Evolutionary conservation across 176 grass and related monocot genomes (phyloP).

Genomic region (Rhipidocladum racemiflorum): DNA sequence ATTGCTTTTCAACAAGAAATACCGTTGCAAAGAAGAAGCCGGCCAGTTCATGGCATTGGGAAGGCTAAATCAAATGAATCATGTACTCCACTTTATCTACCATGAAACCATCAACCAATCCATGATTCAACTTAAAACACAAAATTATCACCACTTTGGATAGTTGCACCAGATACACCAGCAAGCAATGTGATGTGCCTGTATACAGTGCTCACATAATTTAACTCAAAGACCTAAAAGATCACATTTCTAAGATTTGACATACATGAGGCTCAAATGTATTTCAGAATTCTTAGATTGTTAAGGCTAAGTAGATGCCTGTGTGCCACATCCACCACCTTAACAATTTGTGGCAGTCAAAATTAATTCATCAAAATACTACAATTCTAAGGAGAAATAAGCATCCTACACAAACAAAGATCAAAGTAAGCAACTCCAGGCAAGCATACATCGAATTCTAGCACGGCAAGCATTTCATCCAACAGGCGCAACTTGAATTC

Average conservation of each 20-base stretch:
- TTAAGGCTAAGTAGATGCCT: background rate
- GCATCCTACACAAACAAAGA: background rate
- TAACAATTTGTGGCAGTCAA: background rate
- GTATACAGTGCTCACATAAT: background rate
- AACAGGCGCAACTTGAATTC: background rate
- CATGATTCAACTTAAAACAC: background rate
- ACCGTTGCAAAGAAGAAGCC: background rate
- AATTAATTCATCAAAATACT: background rate
- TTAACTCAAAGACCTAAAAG: background rate
- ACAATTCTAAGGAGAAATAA: background rate
- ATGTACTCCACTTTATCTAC: background rate
- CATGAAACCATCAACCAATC: background rate
- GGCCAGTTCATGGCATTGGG: background rate
- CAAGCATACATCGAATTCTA: background rate
- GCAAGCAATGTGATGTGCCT: background rate
- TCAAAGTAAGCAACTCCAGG: background rate
- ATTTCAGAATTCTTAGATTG: background rate
- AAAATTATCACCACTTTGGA: background rate
- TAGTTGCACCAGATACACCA: background rate
- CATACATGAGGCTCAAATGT: background rate
- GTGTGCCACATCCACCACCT: background rate
- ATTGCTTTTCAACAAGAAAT: background rate
- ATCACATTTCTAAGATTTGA: background rate
- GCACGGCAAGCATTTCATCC: conserved; percentile 5
- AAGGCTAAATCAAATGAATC: background rate